Base-by-base conservation (phyloP, 176 grass and related monocot species). In the Tillandsia leiboldiana region DNA sequence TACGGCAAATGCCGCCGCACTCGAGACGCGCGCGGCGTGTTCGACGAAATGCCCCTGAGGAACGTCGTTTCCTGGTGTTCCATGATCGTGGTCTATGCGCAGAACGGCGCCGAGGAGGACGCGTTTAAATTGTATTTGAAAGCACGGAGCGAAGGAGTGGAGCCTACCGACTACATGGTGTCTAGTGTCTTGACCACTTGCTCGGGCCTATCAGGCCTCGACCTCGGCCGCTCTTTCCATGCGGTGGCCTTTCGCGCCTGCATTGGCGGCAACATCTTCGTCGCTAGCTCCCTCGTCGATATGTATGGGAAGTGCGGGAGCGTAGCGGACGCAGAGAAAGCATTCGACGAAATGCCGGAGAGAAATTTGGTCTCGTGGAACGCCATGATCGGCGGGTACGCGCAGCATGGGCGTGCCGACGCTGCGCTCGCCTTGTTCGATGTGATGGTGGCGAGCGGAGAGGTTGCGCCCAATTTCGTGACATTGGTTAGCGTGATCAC, bases 21-120 rank as follows among this genome's bases (percentile, higher is more conserved):
- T 1, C 63, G 48, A 11, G 83, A 78, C 70, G 91, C 87, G 14
- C 78, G 61, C 71, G 64, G 9, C 9, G 82, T 96, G 48, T 90
- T 96, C 71, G 82, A 90, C 72, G 77, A 33, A 26, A 90, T 96
- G 79, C 67, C 24, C 26, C 33, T 81, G 15, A 73, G 70, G 82
- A 96, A 90, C 50, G 80, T 66, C 4, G 91, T 96, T 20, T 91
- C 91, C 1, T 96, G 91, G 87, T 90, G 91, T 53, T 87, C 84
- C 22, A 87, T 96, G 80, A 1, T 87, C 24, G 75, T 80, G 72
- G 79, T 69, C 2, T 88, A 83, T 56, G 84, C 77, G 14, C 87
- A 96, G 73, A 90, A 96, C 15, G 79, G 77, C 0, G 74, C 57
- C 66, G 91, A 96, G 75, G 87, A 96, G 72, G 82, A 85, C 20